Conservation (phyloP, 2,329 filamentous ascomycete species). For the Botrytis aclada region DNA sequence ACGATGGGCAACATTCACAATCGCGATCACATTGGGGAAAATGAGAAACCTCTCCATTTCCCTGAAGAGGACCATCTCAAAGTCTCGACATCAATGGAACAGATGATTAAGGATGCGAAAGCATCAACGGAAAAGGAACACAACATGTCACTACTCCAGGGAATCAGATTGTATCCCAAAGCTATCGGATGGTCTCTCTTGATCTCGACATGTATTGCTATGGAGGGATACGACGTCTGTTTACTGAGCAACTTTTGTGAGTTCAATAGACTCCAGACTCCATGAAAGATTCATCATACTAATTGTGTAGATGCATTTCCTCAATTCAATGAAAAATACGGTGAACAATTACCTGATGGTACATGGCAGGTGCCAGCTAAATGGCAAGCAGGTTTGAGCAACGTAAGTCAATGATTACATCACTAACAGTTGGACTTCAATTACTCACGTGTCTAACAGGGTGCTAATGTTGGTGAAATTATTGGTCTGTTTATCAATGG, state of each 20-base stretch:
- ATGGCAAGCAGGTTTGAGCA: constrained; percentile 37
- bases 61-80: constrained; percentile 9
- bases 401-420: constrained; percentile 19
- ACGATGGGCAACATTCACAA: constrained; percentile 6
- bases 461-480: constrained; percentile 39
- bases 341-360: constrained; percentile 24
- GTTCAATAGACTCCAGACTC: constrained; percentile 21
- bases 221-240: constrained; percentile 44
- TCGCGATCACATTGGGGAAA: not conserved
- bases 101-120: constrained; percentile 19
- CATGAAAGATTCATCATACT: not conserved
- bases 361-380: constrained; percentile 30
- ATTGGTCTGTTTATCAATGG: constrained; percentile 49
- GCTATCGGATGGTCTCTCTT: constrained; percentile 39
- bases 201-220: constrained; percentile 42
- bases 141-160: constrained; percentile 24
- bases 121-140: constrained; percentile 19
- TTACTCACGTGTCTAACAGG: constrained; percentile 20
- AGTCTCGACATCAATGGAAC: constrained; percentile 13
- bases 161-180: constrained; percentile 30
- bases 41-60: constrained; percentile 18
- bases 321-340: constrained; percentile 37
- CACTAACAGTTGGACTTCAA: not conserved
- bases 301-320: constrained; percentile 40
- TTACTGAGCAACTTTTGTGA: constrained; percentile 39